A percentile compares a stretch with the other conserved stretches of the same genome.
These are phyloP conservation scores for Pseudogymnoascus pannorum DNA, from an alignment of 2,329 filamentous ascomycete genomes.

Conservation along the genomic window DNA sequence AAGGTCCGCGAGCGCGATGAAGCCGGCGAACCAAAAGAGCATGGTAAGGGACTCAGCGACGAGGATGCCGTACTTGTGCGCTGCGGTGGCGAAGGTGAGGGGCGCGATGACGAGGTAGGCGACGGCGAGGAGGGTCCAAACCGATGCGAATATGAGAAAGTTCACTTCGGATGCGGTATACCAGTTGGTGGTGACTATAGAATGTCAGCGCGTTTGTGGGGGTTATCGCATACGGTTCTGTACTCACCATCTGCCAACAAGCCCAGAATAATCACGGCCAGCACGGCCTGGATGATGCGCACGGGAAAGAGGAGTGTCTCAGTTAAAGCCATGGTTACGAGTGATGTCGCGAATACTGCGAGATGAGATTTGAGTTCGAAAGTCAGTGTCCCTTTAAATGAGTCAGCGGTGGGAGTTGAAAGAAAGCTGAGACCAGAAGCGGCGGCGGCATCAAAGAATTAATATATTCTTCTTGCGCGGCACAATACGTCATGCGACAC, in stretches of 20 bases:
- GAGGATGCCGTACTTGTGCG: slow-evolving; percentile 59
- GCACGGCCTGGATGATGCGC: slow-evolving; percentile 58
- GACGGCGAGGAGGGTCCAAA: slow-evolving; percentile 70
- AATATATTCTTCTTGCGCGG: not conserved
- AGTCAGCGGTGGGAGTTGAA: not conserved
- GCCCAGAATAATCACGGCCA: slow-evolving; percentile 68
- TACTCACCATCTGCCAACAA: slow-evolving; percentile 43
- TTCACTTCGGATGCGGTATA: slow-evolving; percentile 50
- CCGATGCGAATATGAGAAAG: slow-evolving; percentile 72
- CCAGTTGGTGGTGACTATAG: not conserved
- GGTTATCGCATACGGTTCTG: slow-evolving; percentile 9
- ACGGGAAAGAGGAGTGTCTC: slow-evolving; percentile 48
- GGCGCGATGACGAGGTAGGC: slow-evolving; percentile 64
- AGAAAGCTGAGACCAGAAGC: not conserved
- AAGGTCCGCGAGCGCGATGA: slow-evolving; percentile 65
- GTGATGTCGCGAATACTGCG: not conserved
- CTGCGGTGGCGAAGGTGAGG: slow-evolving; percentile 50
- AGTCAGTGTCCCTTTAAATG: not conserved
- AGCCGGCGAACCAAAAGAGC: slow-evolving; percentile 86
- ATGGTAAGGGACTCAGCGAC: slow-evolving; percentile 64
- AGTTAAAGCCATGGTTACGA: slow-evolving; percentile 41
- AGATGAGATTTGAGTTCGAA: not conserved
- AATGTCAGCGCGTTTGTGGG: slow-evolving; percentile 12
- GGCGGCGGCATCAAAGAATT: not conserved
- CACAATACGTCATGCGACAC: slow-evolving; percentile 4